Conservation (phyloP, 768 basidiomycete species). For the Termitomyces sp. region DNA sequence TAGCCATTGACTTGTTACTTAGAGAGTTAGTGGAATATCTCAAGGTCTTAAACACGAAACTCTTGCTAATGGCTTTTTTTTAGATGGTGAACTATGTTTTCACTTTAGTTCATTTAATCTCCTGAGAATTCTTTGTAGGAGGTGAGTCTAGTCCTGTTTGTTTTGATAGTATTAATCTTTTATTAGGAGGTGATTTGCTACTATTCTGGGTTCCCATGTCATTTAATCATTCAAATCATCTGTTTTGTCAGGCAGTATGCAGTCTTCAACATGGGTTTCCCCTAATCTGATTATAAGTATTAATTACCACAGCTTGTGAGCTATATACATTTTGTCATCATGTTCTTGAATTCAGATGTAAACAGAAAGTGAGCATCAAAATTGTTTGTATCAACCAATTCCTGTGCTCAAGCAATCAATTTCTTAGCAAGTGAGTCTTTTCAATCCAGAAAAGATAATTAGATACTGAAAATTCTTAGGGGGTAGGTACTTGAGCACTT, state of each 20-base stretch:
- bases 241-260: not conserved
- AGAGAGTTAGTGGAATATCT: not conserved
- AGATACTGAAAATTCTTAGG: not conserved
- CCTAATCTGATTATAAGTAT: not conserved
- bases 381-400: not conserved
- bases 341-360: not conserved
- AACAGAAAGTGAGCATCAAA: not conserved
- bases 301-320: not conserved
- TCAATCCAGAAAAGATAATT: no score
- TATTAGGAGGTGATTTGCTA: not conserved
- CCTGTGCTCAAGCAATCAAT: not conserved
- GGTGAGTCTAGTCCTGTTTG: not conserved
- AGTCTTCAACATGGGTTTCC: not conserved
- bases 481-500: not conserved
- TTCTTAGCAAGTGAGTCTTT: constrained; percentile 1
- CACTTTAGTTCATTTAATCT: not conserved
- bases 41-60: not conserved
- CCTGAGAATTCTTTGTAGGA: not conserved
- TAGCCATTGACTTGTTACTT: not conserved
- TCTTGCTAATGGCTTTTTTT: no score
- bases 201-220: not conserved
- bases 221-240: not conserved
- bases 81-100: not conserved
- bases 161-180: not conserved
- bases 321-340: not conserved